Evolutionary conservation across 192 early-diverging fungal species (phyloP).

Genomic region (Pecoramyces ruminantium): DNA sequence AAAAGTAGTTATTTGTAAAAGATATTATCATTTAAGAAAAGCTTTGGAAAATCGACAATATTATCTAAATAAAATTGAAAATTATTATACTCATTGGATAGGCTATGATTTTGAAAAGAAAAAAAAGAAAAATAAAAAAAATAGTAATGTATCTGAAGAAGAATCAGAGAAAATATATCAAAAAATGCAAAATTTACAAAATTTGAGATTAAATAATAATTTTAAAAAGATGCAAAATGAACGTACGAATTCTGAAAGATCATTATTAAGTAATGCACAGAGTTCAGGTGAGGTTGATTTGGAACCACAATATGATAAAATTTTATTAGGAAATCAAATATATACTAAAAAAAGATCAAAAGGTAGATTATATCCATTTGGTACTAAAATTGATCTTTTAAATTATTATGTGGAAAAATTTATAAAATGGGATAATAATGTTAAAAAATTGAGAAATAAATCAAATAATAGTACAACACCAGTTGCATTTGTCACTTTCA

Average conservation of each 20-base stretch:
- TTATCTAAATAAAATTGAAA: constrained; percentile 20
- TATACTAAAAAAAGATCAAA: not conserved
- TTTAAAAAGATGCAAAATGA: not conserved
- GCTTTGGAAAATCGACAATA: constrained; percentile 20
- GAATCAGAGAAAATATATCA: not conserved
- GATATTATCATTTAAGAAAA: constrained; percentile 18
- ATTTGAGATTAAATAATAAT: not conserved
- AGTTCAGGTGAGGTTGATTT: not conserved
- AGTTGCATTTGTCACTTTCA: constrained; percentile 32
- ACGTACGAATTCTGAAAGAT: not conserved
- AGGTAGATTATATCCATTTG: not conserved
- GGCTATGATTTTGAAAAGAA: not conserved
- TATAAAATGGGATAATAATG: not conserved
- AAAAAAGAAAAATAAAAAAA: not conserved
- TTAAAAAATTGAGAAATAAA: not conserved
- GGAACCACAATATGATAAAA: not conserved
- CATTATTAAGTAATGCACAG: not conserved
- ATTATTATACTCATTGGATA: constrained; percentile 4
- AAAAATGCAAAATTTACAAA: not conserved
- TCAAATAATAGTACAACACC: not conserved
- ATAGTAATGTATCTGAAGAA: not conserved
- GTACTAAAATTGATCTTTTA: not conserved
- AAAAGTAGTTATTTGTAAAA: constrained; percentile 25
- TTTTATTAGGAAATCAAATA: not conserved
- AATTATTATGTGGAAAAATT: not conserved